Evolutionary conservation across 2,329 filamentous ascomycete genomes (phyloP), one percentile per base, ranked within the genome.

Genomic region (Aspergillus floridensis): DNA sequence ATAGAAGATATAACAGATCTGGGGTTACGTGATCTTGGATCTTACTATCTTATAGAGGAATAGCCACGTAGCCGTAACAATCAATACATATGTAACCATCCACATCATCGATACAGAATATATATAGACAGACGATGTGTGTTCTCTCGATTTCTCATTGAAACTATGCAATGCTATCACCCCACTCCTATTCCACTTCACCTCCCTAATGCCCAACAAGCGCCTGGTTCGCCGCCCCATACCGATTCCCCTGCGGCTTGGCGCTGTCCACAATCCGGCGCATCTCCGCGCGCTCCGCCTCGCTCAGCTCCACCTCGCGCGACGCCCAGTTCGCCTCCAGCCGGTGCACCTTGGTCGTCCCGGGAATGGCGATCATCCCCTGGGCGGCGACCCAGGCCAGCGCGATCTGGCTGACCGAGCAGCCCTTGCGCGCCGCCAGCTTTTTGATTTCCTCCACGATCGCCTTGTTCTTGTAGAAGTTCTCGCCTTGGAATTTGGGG

Each of bases 301-400:
- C 71, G 0, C 70, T 74, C 41, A 78, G 58, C 1, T 75, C 69
- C 49, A 78, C 63, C 10, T 77, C 65, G 24, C 74, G 59, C 1
- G 75, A 77, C 0, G 66, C 66, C 72, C 71, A 78, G 57, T 79
- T 80, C 53, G 78, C 73, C 50, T 77, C 76, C 6, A 79, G 52
- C 0, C 78, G 71, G 4, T 60, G 51, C 0, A 71, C 58, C 61
- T 79, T 80, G 0, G 77, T 80, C 0, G 78, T 80, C 1, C 80
- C 80, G 0, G 80, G 79, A 52, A 81, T 81, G 0, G 79, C 69
- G 59, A 82, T 79, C 67, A 79, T 67, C 0, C 74, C 73, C 46
- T 79, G 74, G 67, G 75, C 66, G 10, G 70, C 73, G 1, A 78
- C 75, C 77, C 76, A 79, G 0, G 76, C 74, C 0, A 78, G 69